Evolutionary conservation across 148 eudicot species (phyloP).

Genomic region (Chenopodium formosanum): DNA sequence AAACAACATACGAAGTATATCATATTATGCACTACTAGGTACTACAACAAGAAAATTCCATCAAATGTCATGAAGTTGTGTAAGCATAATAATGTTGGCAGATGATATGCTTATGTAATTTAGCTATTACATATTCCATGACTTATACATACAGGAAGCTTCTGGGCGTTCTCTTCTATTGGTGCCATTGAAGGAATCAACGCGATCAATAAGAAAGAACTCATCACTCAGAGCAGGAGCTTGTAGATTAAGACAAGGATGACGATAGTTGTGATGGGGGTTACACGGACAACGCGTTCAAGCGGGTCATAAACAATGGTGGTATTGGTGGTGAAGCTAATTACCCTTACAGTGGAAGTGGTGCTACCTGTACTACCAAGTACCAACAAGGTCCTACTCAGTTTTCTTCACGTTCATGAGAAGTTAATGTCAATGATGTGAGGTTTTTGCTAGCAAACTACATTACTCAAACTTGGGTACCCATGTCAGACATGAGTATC

Average conservation of each 20-base stretch:
- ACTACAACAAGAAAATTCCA: no score
- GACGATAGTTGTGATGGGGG: conserved; percentile 60
- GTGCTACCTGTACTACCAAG: conserved; percentile 34
- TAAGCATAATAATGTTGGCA: no score
- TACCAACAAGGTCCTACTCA: conserved; percentile 40
- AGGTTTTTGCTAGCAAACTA: neutral
- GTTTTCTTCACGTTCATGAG: neutral
- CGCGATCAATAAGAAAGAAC: conserved; percentile 46
- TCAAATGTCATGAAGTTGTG: no score
- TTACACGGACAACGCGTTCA: conserved; percentile 55
- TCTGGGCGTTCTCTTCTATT: conserved; percentile 57
- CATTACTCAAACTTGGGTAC: neutral
- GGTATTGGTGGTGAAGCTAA: conserved; percentile 50
- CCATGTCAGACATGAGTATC: neutral
- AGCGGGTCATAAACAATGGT: conserved; percentile 57
- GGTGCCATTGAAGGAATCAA: conserved; percentile 64
- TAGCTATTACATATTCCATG: neutral
- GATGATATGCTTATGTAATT: no score
- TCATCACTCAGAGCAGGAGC: conserved; percentile 57
- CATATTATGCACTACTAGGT: no score
- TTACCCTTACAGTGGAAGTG: conserved; percentile 52
- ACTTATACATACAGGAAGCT: conserved; percentile 42
- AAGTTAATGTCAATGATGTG: neutral
- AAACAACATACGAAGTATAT: no score
- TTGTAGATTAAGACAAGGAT: conserved; percentile 49